These are phyloP conservation scores for carrot (Daucus carota) DNA, from an alignment of 129 eudicot species.

Conservation along the genomic window DH1_v3.0 NC_030385.2:40447501-40448000, in stretches of 20 bases:
- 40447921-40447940: background rate
- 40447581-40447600: slow-evolving; percentile 72
- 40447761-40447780: slow-evolving; percentile 47
- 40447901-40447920: background rate
- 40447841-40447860: background rate
- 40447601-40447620: background rate
- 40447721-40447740: slow-evolving; percentile 76
- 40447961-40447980: slow-evolving; percentile 71
- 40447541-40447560: slow-evolving; percentile 28
- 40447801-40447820: slow-evolving; percentile 22
- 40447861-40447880: background rate
- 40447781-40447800: slow-evolving; percentile 66
- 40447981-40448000: slow-evolving; percentile 75
- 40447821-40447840: background rate
- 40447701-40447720: slow-evolving; percentile 39
- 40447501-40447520: background rate
- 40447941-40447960: slow-evolving; percentile 42
- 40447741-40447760: slow-evolving; percentile 70
- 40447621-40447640: background rate
- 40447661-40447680: background rate
- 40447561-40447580: slow-evolving; percentile 94
- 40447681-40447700: background rate
- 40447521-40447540: slow-evolving; percentile 18
- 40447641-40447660: background rate
- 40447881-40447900: background rate